Percentiles rank a stretch among this genome's conserved stretches.
Evolutionary conservation across 2,329 filamentous ascomycete species (phyloP).

Genomic region (Neonectria neomacrospora): DNA sequence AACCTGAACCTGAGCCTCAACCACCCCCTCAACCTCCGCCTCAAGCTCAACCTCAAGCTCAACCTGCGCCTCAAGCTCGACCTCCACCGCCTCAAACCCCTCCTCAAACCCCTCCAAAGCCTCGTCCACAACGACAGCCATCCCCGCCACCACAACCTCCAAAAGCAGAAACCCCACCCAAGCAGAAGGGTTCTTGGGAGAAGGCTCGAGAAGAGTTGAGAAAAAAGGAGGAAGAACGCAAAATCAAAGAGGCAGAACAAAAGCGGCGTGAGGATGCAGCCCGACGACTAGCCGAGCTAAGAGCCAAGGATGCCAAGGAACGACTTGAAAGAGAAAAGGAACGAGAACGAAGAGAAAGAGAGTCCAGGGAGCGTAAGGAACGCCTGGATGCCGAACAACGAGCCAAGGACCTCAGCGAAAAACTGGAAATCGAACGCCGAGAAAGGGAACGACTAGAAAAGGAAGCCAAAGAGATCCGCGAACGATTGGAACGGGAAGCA

Average conservation of each 20-base stretch:
- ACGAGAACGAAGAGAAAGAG: slow-evolving; percentile 51
- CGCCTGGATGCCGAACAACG: slow-evolving; percentile 44
- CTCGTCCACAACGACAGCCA: slow-evolving; percentile 5
- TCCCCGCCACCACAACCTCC: slow-evolving; percentile 18
- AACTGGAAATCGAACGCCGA: slow-evolving; percentile 51
- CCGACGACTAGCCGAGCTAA: slow-evolving; percentile 63
- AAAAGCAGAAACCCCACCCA: slow-evolving; percentile 42
- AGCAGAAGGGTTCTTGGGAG: slow-evolving; percentile 69
- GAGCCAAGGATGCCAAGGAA: slow-evolving; percentile 66
- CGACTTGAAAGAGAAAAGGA: slow-evolving; percentile 55
- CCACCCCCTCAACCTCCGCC: slow-evolving; percentile 37
- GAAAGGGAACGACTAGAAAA: slow-evolving; percentile 59
- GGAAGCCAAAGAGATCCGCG: slow-evolving; percentile 51
- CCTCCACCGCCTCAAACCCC: slow-evolving; percentile 33
- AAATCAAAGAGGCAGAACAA: slow-evolving; percentile 68
- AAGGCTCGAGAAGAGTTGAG: slow-evolving; percentile 75
- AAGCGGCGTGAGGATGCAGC: slow-evolving; percentile 68
- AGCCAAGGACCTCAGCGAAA: slow-evolving; percentile 49
- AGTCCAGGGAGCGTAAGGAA: slow-evolving; percentile 45
- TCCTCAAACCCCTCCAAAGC: slow-evolving; percentile 22
- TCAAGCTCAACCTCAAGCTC: slow-evolving; percentile 33
- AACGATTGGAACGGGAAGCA: slow-evolving; percentile 46
- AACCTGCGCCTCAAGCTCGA: slow-evolving; percentile 27
- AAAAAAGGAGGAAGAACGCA: slow-evolving; percentile 72
- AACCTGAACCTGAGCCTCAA: slow-evolving; percentile 37